Conservation (phyloP, 1,284 basidiomycete genomes). For the Ustilago hordei region DNA sequence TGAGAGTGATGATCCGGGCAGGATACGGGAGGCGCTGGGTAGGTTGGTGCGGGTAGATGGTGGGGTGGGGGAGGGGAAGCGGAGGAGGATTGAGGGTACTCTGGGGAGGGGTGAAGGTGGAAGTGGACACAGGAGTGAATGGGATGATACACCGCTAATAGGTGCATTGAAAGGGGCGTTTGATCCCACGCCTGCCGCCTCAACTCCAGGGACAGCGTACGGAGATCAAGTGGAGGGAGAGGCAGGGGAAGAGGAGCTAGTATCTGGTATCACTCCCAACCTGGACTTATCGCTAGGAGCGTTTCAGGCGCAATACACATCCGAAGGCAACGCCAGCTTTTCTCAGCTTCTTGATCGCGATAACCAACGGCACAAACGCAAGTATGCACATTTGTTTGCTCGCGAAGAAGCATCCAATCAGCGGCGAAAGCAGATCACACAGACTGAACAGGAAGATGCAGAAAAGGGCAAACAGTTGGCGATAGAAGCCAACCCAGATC, state of each 20-base stretch:
- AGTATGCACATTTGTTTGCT: slow-evolving; percentile 58
- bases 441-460: slow-evolving; percentile 25
- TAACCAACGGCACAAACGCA: slow-evolving; percentile 47
- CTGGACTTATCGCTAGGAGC: slow-evolving; percentile 48
- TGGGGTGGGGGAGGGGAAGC: background rate
- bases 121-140: slow-evolving; percentile 11
- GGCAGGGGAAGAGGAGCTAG: slow-evolving; percentile 12
- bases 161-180: slow-evolving; percentile 6
- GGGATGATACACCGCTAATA: slow-evolving; percentile 43
- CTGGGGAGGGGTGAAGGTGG: background rate
- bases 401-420: slow-evolving; percentile 41
- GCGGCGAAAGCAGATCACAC: slow-evolving; percentile 29
- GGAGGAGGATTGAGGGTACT: background rate
- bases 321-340: slow-evolving; percentile 68
- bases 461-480: slow-evolving; percentile 39
- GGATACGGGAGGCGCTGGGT: slow-evolving; percentile 37
- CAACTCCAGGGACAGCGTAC: slow-evolving; percentile 3
- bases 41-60: slow-evolving; percentile 47
- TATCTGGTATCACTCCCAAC: slow-evolving; percentile 29
- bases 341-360: slow-evolving; percentile 56
- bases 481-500: slow-evolving; percentile 38
- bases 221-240: background rate
- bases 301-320: slow-evolving; percentile 63
- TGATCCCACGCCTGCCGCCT: slow-evolving; percentile 25
- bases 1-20: slow-evolving; percentile 43